Base-by-base conservation (phyloP, 1,284 basidiomycete genomes). In the Cutaneotrichosporon dermatis region DNA sequence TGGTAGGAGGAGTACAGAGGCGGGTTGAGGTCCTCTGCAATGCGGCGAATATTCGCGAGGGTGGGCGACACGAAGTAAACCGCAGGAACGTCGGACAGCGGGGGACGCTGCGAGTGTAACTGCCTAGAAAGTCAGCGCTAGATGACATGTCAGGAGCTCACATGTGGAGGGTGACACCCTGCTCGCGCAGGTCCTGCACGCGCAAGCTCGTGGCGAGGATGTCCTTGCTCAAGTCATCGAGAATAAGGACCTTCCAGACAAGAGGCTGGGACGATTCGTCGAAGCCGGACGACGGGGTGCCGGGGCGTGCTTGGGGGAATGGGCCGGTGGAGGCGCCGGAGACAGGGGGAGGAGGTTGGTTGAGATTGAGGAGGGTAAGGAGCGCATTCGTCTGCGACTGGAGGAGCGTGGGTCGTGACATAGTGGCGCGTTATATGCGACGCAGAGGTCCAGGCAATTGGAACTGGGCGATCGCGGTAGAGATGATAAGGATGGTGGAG, bases 141-240 rank as follows among this genome's bases (percentile, higher is more conserved):
- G 25, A 25, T 25, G 44, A 33, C 6, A 3, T n/a, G 7, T 25
- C 8, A n/a, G 11, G 3, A 71, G 83, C 86, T 71, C 76, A 92
- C 93, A 98, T 92, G 80, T 99, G 96, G 57, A 99, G 81, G 4
- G 95, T 99, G 48, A 99, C 92, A 37, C 96, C 96, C 56, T 92
- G 89, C 72, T 98, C 94, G 55, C 96, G 84, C 61, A 99, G 82
- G 78, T 99, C 96, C 76, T 97, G 94, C 1, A 99, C 96, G 57
- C 94, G 85, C 66, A 99, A 79, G 13, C 92, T 89, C 0, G 96
- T 98, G 9, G 95, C 94, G 37, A 99, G 83, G 37, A 99, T 88
- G 75, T 99, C 95, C 76, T 98, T 96, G 54, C 92, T 95, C 65
- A 89, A 85, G 73, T 95, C 91, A 77, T 99, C 96, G 63, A 99